A percentile compares a stretch with the other conserved stretches of the same genome.
Evolutionary conservation across 116 monocot genomes (phyloP).

Genomic region (Iris pallida): DNA sequence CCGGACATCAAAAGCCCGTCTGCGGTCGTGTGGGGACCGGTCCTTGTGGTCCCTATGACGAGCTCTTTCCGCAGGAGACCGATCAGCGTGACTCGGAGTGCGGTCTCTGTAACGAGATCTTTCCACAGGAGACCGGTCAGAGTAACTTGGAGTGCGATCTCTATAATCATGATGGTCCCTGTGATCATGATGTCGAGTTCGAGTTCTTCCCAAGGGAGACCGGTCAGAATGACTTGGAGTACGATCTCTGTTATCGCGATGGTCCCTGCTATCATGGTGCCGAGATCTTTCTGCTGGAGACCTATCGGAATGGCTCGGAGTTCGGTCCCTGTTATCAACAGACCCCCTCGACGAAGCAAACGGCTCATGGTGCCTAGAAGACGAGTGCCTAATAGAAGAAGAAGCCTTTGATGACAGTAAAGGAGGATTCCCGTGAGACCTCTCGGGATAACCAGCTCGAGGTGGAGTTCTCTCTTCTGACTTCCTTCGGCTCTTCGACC

Average conservation of each 20-base stretch:
- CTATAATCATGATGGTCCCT: slow-evolving; percentile 34
- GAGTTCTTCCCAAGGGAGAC: slow-evolving; percentile 5
- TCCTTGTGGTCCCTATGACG: slow-evolving; percentile 28
- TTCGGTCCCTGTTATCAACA: slow-evolving; percentile 36
- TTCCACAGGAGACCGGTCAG: slow-evolving; percentile 38
- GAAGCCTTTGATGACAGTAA: slow-evolving; percentile 25
- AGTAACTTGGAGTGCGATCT: slow-evolving; percentile 29
- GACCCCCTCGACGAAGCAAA: slow-evolving; percentile 26
- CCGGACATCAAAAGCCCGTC: slow-evolving; percentile 16
- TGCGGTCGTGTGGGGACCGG: slow-evolving; percentile 21
- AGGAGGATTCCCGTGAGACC: slow-evolving; percentile 29
- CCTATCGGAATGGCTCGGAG: slow-evolving; percentile 21
- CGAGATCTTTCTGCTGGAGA: slow-evolving; percentile 20
- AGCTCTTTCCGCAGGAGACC: slow-evolving; percentile 27
- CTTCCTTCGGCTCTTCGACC: slow-evolving; percentile 51
- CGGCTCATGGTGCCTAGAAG: slow-evolving; percentile 32
- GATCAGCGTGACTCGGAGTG: slow-evolving; percentile 13
- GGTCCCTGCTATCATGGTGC: slow-evolving; percentile 6
- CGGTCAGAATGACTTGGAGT: not conserved
- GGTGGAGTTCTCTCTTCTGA: slow-evolving; percentile 42
- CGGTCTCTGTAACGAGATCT: slow-evolving; percentile 30
- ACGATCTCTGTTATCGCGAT: slow-evolving; percentile 1
- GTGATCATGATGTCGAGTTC: slow-evolving; percentile 20
- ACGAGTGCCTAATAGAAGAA: slow-evolving; percentile 30
- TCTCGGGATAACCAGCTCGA: slow-evolving; percentile 39